phyloP scores from a whole-genome alignment of 2,329 filamentous ascomycete species.

The Alternaria triticina region DNA sequence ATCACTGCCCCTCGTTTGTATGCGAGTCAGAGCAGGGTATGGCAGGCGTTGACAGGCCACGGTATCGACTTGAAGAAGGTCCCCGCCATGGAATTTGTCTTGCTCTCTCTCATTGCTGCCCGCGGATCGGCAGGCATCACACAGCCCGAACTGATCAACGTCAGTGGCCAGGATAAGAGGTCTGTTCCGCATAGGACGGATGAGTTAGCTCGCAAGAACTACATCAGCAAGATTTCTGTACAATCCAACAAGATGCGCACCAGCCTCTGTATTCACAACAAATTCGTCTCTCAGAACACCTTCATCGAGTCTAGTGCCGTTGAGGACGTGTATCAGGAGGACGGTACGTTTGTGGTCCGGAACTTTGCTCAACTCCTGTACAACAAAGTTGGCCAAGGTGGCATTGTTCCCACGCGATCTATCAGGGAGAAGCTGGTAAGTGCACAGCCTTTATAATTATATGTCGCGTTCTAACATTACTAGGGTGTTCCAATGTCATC shows the following conservation, averaged over 20 bases:
- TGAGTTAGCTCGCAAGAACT: constrained; percentile 62
- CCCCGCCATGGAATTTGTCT: constrained; percentile 60
- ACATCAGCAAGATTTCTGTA: constrained; percentile 62
- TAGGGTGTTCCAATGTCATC: constrained; percentile 41
- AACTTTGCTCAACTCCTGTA: constrained; percentile 58
- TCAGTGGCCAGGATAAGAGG: constrained; percentile 69
- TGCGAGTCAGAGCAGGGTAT: constrained; percentile 63
- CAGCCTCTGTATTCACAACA: constrained; percentile 62
- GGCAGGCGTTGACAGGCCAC: constrained; percentile 67
- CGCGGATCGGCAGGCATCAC: constrained; percentile 61
- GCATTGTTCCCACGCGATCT: constrained; percentile 60
- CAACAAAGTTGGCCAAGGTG: constrained; percentile 55
- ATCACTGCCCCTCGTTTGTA: constrained; percentile 40
- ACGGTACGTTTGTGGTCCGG: constrained; percentile 55
- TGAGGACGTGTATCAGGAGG: constrained; percentile 44
- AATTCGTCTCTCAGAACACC: constrained; percentile 51
- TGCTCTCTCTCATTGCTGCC: constrained; percentile 65
- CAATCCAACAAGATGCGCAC: constrained; percentile 57
- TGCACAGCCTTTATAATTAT: neutral
- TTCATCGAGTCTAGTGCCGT: constrained; percentile 35
- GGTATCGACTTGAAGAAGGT: constrained; percentile 62
- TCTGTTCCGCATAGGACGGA: constrained; percentile 69
- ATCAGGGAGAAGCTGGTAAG: constrained; percentile 57
- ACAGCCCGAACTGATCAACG: constrained; percentile 61
- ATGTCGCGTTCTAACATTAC: constrained; percentile 17